Conservation (phyloP, 2,329 filamentous ascomycete genomes). For the Berkeleyomyces basicola region DNA sequence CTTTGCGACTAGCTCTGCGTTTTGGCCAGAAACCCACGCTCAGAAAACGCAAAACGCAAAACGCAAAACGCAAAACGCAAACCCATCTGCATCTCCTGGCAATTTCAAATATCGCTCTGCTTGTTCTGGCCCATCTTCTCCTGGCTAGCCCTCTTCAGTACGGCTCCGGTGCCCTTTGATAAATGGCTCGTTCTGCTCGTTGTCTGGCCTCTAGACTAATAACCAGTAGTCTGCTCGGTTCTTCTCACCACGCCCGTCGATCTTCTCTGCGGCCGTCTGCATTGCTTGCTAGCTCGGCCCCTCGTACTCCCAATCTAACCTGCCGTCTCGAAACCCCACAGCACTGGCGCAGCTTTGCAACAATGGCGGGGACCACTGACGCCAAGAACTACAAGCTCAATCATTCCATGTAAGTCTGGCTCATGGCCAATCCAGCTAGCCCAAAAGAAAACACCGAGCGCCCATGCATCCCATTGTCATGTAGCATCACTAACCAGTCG, state of each 20-base stretch:
- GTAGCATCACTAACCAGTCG: constrained; percentile 7
- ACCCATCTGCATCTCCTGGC: not conserved
- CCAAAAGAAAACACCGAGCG: not conserved
- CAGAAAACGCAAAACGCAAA: not conserved
- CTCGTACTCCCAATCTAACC: not conserved
- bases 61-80: not conserved
- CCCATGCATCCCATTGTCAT: not conserved
- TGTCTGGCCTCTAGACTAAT: not conserved
- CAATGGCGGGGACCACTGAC: constrained; percentile 56
- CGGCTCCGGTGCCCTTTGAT: not conserved
- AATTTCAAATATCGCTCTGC: not conserved
- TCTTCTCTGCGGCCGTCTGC: not conserved
- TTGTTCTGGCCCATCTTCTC: not conserved
- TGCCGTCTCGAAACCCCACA: not conserved
- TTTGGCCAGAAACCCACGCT: not conserved
- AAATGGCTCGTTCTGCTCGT: constrained; percentile 2
- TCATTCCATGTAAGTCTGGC: constrained; percentile 58
- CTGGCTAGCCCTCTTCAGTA: not conserved
- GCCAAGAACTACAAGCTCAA: constrained; percentile 66
- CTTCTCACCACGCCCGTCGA: not conserved
- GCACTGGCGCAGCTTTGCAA: constrained; percentile 21
- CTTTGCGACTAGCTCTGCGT: not conserved
- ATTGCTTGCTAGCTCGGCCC: not conserved
- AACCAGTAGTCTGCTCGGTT: not conserved
- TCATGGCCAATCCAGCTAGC: not conserved